Conservation (phyloP, 805 yeast species). For the Lipomyces anomalus region DNA sequence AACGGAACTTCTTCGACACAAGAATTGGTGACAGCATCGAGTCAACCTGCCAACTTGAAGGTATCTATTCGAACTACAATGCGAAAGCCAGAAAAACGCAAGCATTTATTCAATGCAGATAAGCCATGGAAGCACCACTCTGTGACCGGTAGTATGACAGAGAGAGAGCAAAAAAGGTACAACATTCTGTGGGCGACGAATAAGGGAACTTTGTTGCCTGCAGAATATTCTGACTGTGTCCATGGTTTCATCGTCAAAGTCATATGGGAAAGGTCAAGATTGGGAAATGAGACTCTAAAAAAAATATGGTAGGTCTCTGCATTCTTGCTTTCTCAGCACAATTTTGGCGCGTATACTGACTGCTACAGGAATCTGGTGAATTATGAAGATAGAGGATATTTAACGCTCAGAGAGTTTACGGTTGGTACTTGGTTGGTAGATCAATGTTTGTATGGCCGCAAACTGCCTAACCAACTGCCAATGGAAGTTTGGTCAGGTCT, state of each 20-base stretch:
- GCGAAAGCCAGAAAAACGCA: slow-evolving; percentile 22
- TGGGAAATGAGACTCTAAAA: slow-evolving; percentile 55
- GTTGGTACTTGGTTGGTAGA: slow-evolving; percentile 99
- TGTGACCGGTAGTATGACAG: slow-evolving; percentile 30
- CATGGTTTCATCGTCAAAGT: slow-evolving; percentile 55
- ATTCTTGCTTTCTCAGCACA: neutral
- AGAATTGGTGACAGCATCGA: too few relatives aligned
- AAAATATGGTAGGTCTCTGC: slow-evolving; percentile 64
- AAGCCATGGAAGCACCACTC: slow-evolving; percentile 27
- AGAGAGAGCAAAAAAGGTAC: slow-evolving; percentile 74
- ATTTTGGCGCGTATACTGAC: slow-evolving; percentile 41
- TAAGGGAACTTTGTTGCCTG: slow-evolving; percentile 43
- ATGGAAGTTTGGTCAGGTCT: slow-evolving; percentile 78
- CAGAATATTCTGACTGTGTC: slow-evolving; percentile 15
- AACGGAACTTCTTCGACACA: too few relatives aligned
- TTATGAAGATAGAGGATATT: slow-evolving; percentile 53
- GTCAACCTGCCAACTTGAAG: too few relatives aligned
- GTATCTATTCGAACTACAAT: slow-evolving; percentile 21
- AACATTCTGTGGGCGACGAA: slow-evolving; percentile 94
- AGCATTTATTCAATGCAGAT: slow-evolving; percentile 23
- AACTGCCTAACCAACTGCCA: slow-evolving; percentile 66
- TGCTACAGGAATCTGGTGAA: slow-evolving; percentile 47
- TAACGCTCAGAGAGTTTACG: slow-evolving; percentile 74
- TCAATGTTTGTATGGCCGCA: slow-evolving; percentile 90
- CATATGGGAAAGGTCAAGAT: slow-evolving; percentile 73